Evolutionary conservation across 1,284 basidiomycete genomes (phyloP).

Genomic region (Ganoderma lucidum): DNA sequence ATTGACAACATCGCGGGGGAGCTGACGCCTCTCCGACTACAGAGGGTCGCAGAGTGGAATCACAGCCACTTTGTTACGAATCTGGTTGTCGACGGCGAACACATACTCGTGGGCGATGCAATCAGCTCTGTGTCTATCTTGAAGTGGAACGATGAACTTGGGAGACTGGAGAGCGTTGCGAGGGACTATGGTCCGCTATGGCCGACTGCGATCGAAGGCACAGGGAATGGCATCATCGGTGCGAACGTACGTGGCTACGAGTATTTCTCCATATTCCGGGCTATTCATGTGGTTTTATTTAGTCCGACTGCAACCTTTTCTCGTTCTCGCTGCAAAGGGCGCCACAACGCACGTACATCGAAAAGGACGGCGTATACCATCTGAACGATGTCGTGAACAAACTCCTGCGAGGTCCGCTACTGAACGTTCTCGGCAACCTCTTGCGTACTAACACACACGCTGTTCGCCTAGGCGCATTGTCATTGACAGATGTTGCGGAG

Average conservation of each 20-base stretch:
- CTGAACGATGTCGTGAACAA: conserved; percentile 78
- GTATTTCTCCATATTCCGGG: background rate
- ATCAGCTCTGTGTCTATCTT: conserved; percentile 85
- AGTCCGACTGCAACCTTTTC: conserved; percentile 82
- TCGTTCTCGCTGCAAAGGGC: conserved; percentile 64
- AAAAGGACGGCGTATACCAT: conserved; percentile 70
- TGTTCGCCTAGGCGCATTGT: conserved; percentile 28
- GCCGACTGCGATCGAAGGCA: conserved; percentile 67
- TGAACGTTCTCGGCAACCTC: background rate
- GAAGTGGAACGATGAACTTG: conserved; percentile 49
- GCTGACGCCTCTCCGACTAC: conserved; percentile 41
- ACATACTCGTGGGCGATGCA: conserved; percentile 77
- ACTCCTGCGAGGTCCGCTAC: conserved; percentile 63
- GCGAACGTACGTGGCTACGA: conserved; percentile 68
- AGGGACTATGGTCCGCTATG: conserved; percentile 83
- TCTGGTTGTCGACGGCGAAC: conserved; percentile 59
- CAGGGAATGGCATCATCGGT: conserved; percentile 70
- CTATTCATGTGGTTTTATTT: conserved; percentile 17
- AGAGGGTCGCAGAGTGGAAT: conserved; percentile 68
- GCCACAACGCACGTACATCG: conserved; percentile 53
- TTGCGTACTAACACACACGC: background rate
- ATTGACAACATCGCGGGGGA: conserved; percentile 16
- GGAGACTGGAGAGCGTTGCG: conserved; percentile 66
- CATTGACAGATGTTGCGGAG: conserved; percentile 31
- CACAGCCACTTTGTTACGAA: conserved; percentile 84